Percentiles rank a stretch among this genome's conserved stretches.
phyloP scores from a whole-genome alignment of 176 grass and related monocot species.

The Avena eriantha region DNA sequence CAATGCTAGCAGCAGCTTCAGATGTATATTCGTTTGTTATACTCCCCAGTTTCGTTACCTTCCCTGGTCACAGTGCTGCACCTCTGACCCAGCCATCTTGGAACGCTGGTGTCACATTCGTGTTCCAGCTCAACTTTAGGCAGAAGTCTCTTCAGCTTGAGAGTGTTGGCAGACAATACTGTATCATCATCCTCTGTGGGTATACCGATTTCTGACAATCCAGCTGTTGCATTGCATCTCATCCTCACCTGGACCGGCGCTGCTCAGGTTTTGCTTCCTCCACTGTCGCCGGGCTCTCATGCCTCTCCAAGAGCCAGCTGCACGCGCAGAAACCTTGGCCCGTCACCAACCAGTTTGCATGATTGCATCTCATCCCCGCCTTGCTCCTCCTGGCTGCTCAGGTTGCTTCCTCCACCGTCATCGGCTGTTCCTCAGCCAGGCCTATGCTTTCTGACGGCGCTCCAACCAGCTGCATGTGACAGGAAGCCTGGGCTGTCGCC shows the following conservation, averaged over 20 bases:
- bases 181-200: no score
- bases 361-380: no score
- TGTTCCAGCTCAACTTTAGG: background rate
- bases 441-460: background rate
- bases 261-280: background rate
- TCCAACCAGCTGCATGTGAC: background rate
- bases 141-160: background rate
- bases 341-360: no score
- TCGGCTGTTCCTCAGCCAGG: background rate
- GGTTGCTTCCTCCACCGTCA: background rate
- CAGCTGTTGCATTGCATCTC: background rate
- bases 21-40: constrained; percentile 12
- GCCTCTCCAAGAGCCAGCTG: no score
- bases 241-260: background rate
- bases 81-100: background rate
- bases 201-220: background rate
- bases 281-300: background rate
- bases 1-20: constrained; percentile 16
- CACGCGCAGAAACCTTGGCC: no score
- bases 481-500: background rate
- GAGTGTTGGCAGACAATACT: background rate
- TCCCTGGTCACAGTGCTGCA: background rate
- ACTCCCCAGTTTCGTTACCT: background rate
- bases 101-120: background rate
- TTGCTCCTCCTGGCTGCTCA: background rate